phyloP scores from a whole-genome alignment of 225 moss, liverwort and hornwort species.

The Rhytidiadelphus loreus region DNA sequence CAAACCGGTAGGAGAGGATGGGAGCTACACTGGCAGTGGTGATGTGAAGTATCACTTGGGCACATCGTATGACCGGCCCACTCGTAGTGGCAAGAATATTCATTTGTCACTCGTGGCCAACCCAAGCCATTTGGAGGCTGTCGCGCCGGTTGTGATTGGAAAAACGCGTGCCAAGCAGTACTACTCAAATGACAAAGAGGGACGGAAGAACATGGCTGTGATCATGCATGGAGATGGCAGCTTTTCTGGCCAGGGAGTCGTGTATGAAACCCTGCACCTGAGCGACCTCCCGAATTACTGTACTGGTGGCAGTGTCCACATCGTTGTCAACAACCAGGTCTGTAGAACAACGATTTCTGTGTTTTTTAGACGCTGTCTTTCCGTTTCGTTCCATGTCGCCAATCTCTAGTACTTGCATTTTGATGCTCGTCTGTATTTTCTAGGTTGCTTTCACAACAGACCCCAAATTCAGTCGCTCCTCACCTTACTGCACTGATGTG shows the following conservation, averaged over 20 bases:
- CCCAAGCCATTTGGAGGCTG: constrained; percentile 88
- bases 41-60: constrained; percentile 95
- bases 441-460: constrained; percentile 97
- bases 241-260: constrained; percentile 87
- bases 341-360: neutral
- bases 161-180: constrained; percentile 88
- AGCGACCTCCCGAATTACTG: constrained; percentile 85
- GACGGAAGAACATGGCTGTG: constrained; percentile 65
- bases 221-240: constrained; percentile 81
- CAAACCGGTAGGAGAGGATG: constrained; percentile 62
- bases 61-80: constrained; percentile 84
- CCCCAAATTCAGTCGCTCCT: constrained; percentile 84
- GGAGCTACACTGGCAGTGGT: constrained; percentile 69
- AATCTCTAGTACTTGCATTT: neutral
- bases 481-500: constrained; percentile 87
- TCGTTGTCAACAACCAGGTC: constrained; percentile 87
- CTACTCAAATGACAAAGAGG: constrained; percentile 65
- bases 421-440: neutral
- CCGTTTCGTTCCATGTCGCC: neutral
- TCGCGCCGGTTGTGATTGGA: constrained; percentile 79
- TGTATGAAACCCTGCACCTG: constrained; percentile 84
- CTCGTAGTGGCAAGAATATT: constrained; percentile 74
- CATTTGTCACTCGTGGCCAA: constrained; percentile 89
- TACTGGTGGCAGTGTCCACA: constrained; percentile 76
- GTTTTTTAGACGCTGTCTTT: neutral